Evolutionary conservation across 1,284 basidiomycete species (phyloP).

Genomic region (Apiotrichum gracile): DNA sequence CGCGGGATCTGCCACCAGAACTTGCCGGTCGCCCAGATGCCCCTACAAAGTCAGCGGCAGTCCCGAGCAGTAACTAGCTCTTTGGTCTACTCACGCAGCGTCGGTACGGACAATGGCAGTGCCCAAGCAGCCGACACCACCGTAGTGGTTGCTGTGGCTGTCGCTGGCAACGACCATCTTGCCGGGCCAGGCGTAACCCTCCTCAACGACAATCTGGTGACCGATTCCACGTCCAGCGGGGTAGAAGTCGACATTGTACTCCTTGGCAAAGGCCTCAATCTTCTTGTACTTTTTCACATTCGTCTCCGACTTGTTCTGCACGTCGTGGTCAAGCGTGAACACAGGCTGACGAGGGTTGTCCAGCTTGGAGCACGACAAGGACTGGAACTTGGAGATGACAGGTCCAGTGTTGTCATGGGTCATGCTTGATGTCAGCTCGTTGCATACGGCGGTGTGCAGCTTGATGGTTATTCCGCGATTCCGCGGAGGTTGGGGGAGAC

Average conservation of each 20-base stretch:
- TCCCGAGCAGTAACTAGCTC: not conserved
- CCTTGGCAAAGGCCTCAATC: slow-evolving; percentile 86
- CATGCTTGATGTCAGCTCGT: slow-evolving; percentile 54
- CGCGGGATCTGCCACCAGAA: slow-evolving; percentile 99
- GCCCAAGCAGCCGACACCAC: slow-evolving; percentile 92
- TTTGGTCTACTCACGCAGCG: slow-evolving; percentile 37
- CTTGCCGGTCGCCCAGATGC: slow-evolving; percentile 96
- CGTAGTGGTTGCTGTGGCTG: slow-evolving; percentile 94
- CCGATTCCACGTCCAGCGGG: slow-evolving; percentile 98
- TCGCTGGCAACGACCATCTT: slow-evolving; percentile 93
- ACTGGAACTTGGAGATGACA: slow-evolving; percentile 94
- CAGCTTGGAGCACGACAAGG: slow-evolving; percentile 84
- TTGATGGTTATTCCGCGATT: not conserved
- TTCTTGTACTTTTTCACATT: slow-evolving; percentile 89
- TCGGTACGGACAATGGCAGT: slow-evolving; percentile 88
- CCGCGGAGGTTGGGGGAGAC: not conserved
- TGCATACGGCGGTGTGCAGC: no score
- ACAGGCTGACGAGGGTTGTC: slow-evolving; percentile 70
- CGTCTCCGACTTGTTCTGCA: slow-evolving; percentile 91
- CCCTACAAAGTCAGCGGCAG: slow-evolving; percentile 39
- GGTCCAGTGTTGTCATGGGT: slow-evolving; percentile 98
- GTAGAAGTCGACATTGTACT: slow-evolving; percentile 88
- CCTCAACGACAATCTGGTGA: slow-evolving; percentile 90
- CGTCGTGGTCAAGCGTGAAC: slow-evolving; percentile 97
- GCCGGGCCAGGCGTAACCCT: slow-evolving; percentile 91